A percentile compares a stretch with the other conserved stretches of the same genome.
Evolutionary conservation across 345 rosid genomes (phyloP).

Genomic region (Iberis pinnata): DNA sequence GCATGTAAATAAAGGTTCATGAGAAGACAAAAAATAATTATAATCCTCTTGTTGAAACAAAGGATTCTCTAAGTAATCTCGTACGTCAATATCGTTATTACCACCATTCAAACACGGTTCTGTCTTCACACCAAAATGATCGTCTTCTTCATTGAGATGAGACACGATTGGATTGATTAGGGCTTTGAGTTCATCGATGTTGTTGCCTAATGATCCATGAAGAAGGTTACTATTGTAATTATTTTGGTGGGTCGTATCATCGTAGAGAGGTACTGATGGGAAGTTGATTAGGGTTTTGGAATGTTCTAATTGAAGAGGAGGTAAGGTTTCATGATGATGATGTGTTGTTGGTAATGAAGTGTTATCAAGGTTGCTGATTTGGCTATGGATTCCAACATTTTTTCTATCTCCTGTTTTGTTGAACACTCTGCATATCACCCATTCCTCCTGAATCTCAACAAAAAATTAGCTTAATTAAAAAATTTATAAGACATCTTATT

Average conservation of each 20-base stretch:
- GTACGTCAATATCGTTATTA: conserved; percentile 36
- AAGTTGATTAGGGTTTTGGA: conserved; percentile 26
- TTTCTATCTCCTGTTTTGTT: conserved; percentile 70
- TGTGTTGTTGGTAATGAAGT: conserved; percentile 24
- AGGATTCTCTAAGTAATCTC: conserved; percentile 39
- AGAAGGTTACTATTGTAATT: conserved; percentile 28
- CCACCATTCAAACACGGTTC: conserved; percentile 39
- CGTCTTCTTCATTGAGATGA: conserved; percentile 37
- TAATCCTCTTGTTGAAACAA: conserved; percentile 45
- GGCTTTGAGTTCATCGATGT: conserved; percentile 46
- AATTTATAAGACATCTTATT: not conserved
- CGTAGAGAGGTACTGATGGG: conserved; percentile 30
- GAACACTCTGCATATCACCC: conserved; percentile 91
- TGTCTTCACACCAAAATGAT: conserved; percentile 38
- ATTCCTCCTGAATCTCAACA: conserved; percentile 60
- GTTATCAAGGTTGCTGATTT: conserved; percentile 27
- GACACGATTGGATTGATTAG: conserved; percentile 34
- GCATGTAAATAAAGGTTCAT: conserved; percentile 35
- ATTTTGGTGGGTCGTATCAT: conserved; percentile 1
- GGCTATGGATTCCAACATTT: conserved; percentile 37
- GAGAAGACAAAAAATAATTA: conserved; percentile 34
- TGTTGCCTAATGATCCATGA: conserved; percentile 29
- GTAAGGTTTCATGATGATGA: conserved; percentile 33
- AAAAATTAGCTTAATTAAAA: not conserved
- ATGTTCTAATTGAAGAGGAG: conserved; percentile 49